A percentile compares a stretch with the other conserved stretches of the same genome.
Evolutionary conservation across 352 stramenopile genomes (phyloP).

Genomic region (Globisporangium spinosum): DNA sequence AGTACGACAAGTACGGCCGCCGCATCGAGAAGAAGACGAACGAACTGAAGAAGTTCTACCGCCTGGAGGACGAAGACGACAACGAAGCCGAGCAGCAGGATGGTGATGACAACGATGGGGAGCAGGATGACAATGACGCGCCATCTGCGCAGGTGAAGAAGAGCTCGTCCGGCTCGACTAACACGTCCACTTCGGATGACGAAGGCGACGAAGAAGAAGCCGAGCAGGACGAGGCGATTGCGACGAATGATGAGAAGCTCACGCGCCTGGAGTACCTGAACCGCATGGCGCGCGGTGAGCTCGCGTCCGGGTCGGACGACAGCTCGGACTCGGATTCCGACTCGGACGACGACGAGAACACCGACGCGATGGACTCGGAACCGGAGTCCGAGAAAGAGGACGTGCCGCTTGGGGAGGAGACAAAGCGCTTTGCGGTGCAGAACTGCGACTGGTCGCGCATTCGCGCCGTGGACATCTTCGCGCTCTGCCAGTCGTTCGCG

Average conservation of each 20-base stretch:
- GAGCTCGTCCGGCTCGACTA: conserved; percentile 8
- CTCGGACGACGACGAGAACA: conserved; percentile 38
- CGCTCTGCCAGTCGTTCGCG: conserved; percentile 93
- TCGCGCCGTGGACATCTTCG: conserved; percentile 94
- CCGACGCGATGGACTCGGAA: conserved; percentile 29
- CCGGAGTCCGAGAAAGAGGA: conserved; percentile 61
- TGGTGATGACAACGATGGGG: conserved; percentile 10
- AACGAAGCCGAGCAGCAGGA: conserved; percentile 19
- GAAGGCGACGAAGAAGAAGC: conserved; percentile 16
- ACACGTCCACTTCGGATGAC: conserved; percentile 20
- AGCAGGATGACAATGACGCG: conserved; percentile 20
- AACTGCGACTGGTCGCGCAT: conserved; percentile 97
- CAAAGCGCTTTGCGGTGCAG: conserved; percentile 89
- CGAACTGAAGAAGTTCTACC: conserved; percentile 81
- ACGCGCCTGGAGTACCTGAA: conserved; percentile 84
- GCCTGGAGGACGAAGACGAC: conserved; percentile 54
- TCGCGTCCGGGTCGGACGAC: conserved; percentile 51
- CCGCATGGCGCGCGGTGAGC: conserved; percentile 79
- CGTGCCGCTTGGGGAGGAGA: conserved; percentile 81
- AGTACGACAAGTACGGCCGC: conserved; percentile 87
- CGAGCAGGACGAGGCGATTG: conserved; percentile 21
- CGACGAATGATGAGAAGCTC: conserved; percentile 58
- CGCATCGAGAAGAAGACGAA: conserved; percentile 76
- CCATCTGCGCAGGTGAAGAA: conserved; percentile 18
- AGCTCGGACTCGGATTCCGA: conserved; percentile 27